Base-by-base conservation (phyloP, 306 rosid genomes). In the Canavalia ensiformis region DNA sequence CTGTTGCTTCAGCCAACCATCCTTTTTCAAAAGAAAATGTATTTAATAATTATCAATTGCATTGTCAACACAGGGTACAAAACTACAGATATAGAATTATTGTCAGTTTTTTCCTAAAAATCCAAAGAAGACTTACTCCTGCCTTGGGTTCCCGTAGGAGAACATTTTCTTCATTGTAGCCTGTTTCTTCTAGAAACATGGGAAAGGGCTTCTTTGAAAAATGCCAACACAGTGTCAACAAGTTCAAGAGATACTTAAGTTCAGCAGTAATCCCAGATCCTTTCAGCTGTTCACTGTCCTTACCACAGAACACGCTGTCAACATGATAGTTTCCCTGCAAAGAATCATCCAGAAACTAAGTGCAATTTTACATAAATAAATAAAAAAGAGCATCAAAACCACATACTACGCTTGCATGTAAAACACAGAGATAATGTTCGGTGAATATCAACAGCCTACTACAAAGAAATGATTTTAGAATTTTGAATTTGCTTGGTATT, bases 61-160 rank as follows among this genome's bases (percentile, higher is more conserved):
- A 37, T 62, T 34, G 50, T 51, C 80, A 78, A 71, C 60, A n/a
- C 4, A 28, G 60, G 33, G 69, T 67, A 70, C 25, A 18, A 18
- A 18, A 18, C 25, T 18, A 18, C 6, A 75, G 49, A 35, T 44
- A 54, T 46, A 76, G 31, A 68, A 8, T 28, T 9, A 52, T 45
- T 18, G 35, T 11, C 1, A 35, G 6, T 1, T 8, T 75, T 18
- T 70, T 33, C 25, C 31, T 18, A 10, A 68, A 77, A 75, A 69
- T 68, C 68, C 60, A 65, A 83, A 74, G 10, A 74, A 44, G 58
- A 88, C 98, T 84, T 83, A 95, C 99, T 81, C 97, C 98, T 65
- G 99, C 97, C 88, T 95, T 95, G 11, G 97, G 89, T 85, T 95
- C 97, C 81, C 91, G 98, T 82, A 93, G 91, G 79, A 95, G 91